phyloP scores from a whole-genome alignment of 768 basidiomycete genomes.

The Cantharellus cinnabarinus region DNA sequence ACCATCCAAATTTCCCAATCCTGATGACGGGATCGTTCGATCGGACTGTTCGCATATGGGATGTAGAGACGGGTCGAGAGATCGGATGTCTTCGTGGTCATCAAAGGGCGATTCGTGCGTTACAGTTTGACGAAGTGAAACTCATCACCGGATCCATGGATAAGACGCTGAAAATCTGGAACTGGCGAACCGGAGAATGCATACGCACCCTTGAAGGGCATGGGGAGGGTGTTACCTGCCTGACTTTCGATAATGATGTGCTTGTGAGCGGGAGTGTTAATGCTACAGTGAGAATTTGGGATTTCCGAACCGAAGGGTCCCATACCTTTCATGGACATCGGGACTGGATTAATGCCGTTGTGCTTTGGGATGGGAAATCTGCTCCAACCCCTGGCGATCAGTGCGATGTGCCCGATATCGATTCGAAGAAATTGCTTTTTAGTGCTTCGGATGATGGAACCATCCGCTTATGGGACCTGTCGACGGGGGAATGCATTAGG shows the following conservation, averaged over 20 bases:
- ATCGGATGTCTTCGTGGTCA: slow-evolving; percentile 65
- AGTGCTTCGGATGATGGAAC: slow-evolving; percentile 90
- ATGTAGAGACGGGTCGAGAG: background rate
- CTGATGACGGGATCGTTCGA: slow-evolving; percentile 10
- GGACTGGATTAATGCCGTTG: slow-evolving; percentile 93
- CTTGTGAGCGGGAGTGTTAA: slow-evolving; percentile 87
- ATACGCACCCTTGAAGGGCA: slow-evolving; percentile 80
- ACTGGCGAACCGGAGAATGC: slow-evolving; percentile 79
- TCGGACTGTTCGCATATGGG: background rate
- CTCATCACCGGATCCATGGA: background rate
- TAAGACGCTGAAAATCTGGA: slow-evolving; percentile 11
- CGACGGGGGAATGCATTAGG: slow-evolving; percentile 54
- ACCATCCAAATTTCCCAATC: slow-evolving; percentile 72
- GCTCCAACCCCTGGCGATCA: slow-evolving; percentile 2
- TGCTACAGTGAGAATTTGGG: slow-evolving; percentile 89
- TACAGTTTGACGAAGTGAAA: slow-evolving; percentile 58
- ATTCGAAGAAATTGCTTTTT: slow-evolving; percentile 78
- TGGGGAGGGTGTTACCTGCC: slow-evolving; percentile 73
- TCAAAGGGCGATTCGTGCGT: slow-evolving; percentile 70
- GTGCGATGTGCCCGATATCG: slow-evolving; percentile 15
- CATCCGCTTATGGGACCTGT: slow-evolving; percentile 88
- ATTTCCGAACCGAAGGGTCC: slow-evolving; percentile 74
- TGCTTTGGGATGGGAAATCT: slow-evolving; percentile 54
- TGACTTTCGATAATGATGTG: slow-evolving; percentile 80
- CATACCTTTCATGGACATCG: slow-evolving; percentile 83